phyloP scores from a whole-genome alignment of 106 monocot genomes.

The Acorus calamus region DNA sequence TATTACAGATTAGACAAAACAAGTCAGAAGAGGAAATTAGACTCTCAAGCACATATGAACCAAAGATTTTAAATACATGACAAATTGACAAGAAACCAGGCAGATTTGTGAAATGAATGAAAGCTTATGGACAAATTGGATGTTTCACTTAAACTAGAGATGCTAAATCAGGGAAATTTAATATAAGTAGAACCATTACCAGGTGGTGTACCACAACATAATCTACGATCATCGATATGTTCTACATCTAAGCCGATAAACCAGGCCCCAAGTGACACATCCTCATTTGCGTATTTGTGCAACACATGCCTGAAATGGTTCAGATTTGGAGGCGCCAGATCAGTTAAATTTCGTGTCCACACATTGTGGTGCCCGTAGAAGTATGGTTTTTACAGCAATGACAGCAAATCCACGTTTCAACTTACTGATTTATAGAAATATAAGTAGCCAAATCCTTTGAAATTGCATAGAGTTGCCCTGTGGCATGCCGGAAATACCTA shows the following conservation, averaged over 20 bases:
- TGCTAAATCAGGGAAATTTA: neutral
- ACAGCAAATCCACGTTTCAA: neutral
- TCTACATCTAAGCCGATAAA: constrained; percentile 44
- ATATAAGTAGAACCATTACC: constrained; percentile 12
- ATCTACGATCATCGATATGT: constrained; percentile 42
- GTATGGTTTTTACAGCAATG: too few relatives aligned
- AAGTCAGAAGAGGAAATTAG: too few relatives aligned
- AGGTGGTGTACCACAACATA: constrained; percentile 48
- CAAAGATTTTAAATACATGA: too few relatives aligned
- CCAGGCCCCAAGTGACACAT: constrained; percentile 49
- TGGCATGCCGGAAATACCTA: constrained; percentile 52
- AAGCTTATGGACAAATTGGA: too few relatives aligned
- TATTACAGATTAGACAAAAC: too few relatives aligned
- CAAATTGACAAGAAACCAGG: too few relatives aligned
- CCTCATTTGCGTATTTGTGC: constrained; percentile 49
- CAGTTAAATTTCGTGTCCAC: too few relatives aligned
- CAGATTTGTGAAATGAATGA: too few relatives aligned
- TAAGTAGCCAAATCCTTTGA: constrained; percentile 45
- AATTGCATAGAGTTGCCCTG: constrained; percentile 50
- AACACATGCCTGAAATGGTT: constrained; percentile 26
- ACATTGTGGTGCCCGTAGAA: too few relatives aligned
- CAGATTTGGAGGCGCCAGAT: neutral
- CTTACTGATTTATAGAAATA: constrained; percentile 47
- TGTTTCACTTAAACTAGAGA: neutral
- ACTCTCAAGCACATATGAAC: too few relatives aligned